Evolutionary conservation across 2,329 filamentous ascomycete species (phyloP), one percentile per base, ranked within the genome.

Genomic region (Alternaria sp.): DNA sequence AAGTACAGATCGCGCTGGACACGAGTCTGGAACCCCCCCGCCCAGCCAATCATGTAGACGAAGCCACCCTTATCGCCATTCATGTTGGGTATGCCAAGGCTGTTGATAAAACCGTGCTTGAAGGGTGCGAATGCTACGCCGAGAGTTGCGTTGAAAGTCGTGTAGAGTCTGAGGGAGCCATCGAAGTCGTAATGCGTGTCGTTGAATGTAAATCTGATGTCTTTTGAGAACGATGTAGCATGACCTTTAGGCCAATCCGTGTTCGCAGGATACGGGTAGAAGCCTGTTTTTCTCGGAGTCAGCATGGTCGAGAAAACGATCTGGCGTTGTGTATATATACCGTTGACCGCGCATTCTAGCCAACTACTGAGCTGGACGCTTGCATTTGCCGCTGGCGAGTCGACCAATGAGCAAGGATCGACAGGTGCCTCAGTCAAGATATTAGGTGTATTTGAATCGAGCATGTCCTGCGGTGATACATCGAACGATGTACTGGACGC

Each of bases 21-120:
- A 5, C 64, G 36, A 7, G 54, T 61, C 28, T 73, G 70, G 28
- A 61, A 66, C 1, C 74, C 73, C 20, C 74, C 73, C 4, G 74
- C 72, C 74, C 74, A 76, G 1, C 73, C 73, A 30, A 74, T 69
- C 63, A 70, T 63, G 54, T 75, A 76, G 22, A 75, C 73, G 28
- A 74, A 70, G 16, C 74, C 74, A 7, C 74, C 74, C 48, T 68
- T 74, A 51, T 75, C 73, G 44, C 72, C 71, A 49, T 70, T 75
- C 0, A 58, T 51, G 54, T 75, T 72, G 16, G 74, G 74, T 3
- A 76, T 61, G 9, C 70, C 72, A 4, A 75, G 61, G 1, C 67
- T 68, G 20, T 66, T 71, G 51, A 65, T 69, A 28, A 74, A 71
- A 18, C 73, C 74, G 39, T 76, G 73, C 48, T 70, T 59, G 59